A percentile compares a stretch with the other conserved stretches of the same genome.
Conservation (phyloP, 805 yeast genomes). For the Metschnikowia anglica region DNA sequence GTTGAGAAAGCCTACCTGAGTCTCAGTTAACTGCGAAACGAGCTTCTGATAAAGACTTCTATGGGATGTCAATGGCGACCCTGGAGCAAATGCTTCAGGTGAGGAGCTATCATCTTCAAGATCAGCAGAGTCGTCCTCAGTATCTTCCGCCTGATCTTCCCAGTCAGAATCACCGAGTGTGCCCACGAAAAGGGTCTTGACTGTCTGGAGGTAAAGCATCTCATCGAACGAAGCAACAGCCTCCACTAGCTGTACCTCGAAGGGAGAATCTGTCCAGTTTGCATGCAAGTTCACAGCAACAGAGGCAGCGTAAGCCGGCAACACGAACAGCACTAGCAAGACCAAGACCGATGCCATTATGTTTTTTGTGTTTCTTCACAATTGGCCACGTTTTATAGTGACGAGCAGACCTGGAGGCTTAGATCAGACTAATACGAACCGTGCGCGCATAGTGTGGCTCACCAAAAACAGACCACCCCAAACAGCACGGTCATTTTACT, state of each 20-base stretch:
- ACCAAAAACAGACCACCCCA: too few relatives aligned
- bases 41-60: constrained; percentile 1
- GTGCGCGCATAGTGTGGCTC: constrained; percentile 1
- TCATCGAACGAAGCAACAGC: constrained; percentile 18
- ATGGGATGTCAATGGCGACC: background rate
- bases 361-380: too few relatives aligned
- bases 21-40: background rate
- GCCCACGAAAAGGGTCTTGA: constrained; percentile 7
- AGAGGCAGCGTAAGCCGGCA: constrained; percentile 3
- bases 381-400: too few relatives aligned
- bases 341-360: background rate
- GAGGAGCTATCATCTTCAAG: constrained; percentile 1
- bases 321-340: background rate
- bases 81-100: background rate
- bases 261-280: constrained; percentile 17
- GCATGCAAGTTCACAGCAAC: constrained; percentile 13
- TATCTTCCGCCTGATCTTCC: constrained; percentile 10
- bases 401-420: background rate
- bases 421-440: background rate
- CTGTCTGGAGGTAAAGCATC: constrained; percentile 9
- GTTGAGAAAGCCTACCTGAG: constrained; percentile 32
- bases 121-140: background rate
- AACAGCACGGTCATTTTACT: background rate
- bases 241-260: constrained; percentile 18
- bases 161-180: constrained; percentile 12